Conservation (phyloP, 225 moss, liverwort and hornwort species). For the Polytrichum formosum region DNA sequence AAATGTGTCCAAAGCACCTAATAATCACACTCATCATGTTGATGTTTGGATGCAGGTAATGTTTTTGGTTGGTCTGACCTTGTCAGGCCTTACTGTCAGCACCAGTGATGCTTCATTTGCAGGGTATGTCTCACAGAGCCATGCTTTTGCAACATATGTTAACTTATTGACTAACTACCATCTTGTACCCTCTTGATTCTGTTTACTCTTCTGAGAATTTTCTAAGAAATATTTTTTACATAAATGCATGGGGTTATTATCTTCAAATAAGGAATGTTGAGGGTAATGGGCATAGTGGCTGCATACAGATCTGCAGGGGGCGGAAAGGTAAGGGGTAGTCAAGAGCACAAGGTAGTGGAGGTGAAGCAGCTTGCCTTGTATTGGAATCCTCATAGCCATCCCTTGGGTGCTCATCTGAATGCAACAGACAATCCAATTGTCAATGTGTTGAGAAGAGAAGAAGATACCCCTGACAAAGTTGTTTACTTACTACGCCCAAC, state of each 20-base stretch:
- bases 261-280: too few relatives aligned
- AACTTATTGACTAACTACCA: too few relatives aligned
- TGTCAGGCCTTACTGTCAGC: conserved; percentile 69
- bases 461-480: conserved; percentile 45
- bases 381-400: conserved; percentile 78
- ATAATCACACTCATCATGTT: too few relatives aligned
- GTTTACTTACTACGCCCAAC: conserved; percentile 74
- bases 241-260: too few relatives aligned
- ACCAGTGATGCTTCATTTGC: conserved; percentile 82
- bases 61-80: conserved; percentile 79
- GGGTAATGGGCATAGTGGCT: neutral
- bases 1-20: too few relatives aligned
- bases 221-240: too few relatives aligned
- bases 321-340: conserved; percentile 53
- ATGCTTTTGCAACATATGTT: neutral
- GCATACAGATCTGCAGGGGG: conserved; percentile 55
- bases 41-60: conserved; percentile 54
- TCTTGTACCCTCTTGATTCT: too few relatives aligned
- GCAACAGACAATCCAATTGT: conserved; percentile 39
- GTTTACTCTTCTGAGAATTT: too few relatives aligned
- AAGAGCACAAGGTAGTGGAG: conserved; percentile 88
- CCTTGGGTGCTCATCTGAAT: conserved; percentile 44
- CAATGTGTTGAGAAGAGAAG: conserved; percentile 35
- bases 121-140: conserved; percentile 44
- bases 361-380: conserved; percentile 73